phyloP scores from a whole-genome alignment of 78 protist genomes.

The Isochrysis galbana region DNA sequence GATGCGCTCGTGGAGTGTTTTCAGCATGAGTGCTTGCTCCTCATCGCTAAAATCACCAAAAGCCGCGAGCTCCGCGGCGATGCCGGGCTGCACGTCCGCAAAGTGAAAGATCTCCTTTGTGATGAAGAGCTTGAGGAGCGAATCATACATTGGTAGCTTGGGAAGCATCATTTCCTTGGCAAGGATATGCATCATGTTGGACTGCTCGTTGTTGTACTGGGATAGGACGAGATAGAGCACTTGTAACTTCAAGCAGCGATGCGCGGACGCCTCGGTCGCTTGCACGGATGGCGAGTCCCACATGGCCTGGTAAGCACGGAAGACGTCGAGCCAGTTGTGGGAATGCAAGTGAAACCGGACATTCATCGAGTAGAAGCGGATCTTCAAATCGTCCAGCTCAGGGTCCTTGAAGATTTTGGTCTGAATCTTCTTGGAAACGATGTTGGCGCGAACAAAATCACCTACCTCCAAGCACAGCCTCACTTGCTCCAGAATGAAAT shows the following conservation, averaged over 20 bases:
- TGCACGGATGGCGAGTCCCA: neutral
- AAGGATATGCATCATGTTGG: constrained; percentile 61
- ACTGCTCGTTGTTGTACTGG: constrained; percentile 63
- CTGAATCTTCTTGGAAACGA: constrained; percentile 65
- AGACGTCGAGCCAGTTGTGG: constrained; percentile 58
- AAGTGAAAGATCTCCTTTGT: constrained; percentile 22
- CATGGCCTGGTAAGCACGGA: constrained; percentile 61
- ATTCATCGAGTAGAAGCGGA: constrained; percentile 18
- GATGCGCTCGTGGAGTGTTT: constrained; percentile 53
- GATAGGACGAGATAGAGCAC: constrained; percentile 65
- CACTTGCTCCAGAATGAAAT: constrained; percentile 76
- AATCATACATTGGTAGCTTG: constrained; percentile 46
- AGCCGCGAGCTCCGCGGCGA: neutral
- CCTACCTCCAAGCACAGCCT: constrained; percentile 67
- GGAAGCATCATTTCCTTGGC: constrained; percentile 46
- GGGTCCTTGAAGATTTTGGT: constrained; percentile 12
- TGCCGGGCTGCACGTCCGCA: neutral
- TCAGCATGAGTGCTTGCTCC: constrained; percentile 38
- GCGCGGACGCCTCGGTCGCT: neutral
- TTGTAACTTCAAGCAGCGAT: constrained; percentile 33
- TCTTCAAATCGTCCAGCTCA: constrained; percentile 24
- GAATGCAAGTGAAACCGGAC: constrained; percentile 16
- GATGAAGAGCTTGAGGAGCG: constrained; percentile 34
- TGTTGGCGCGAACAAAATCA: constrained; percentile 66
- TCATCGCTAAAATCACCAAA: neutral